Base-by-base conservation (phyloP, 2,329 filamentous ascomycete genomes). In the Penicillium sp. region DNA sequence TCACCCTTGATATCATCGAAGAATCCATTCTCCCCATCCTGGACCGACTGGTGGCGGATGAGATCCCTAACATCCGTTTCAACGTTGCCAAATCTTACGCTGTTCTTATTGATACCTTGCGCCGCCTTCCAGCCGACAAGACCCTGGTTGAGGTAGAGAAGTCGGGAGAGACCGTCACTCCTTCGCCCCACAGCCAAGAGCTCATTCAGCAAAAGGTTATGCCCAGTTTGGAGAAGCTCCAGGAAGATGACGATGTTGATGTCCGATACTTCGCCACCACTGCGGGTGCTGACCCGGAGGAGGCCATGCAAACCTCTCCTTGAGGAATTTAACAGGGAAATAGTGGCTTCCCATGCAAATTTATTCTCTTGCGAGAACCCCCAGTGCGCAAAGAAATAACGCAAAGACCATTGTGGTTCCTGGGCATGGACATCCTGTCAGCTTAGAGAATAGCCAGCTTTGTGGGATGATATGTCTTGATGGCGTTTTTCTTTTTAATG, bases 51-150 rank as follows among this genome's bases (percentile, higher is more conserved):
- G 91, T 96, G 52, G 85, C 86, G 46, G 95, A 99, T 72, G 92
- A 96, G 45, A 99, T 99, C 62, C 95, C 95, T 65, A 99, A 99
- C 79, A 99, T 99, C 74, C 91, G 95, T 51, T 99, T 99, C 85
- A 99, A 99, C 76, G 95, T 99, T 48, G 95, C 95, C 67, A 99
- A 99, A 82, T 98, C 95, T 47, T 99, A 98, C 73, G 87, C 87
- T 22, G 88, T 95, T 51, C 81, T 99, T 57, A 92, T 98, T 69
- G 88, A 90, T 66, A 92, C 93, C n/a, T 84, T 99, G 70, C 92
- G 93, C 77, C 90, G 91, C 67, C 83, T 99, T 55, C 93, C 95
- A 3, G 90, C 93, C 54, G 84, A 95, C 71, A 92, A 92, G 60
- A 98, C 93, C 14, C 82, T 98, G 61, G 87, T 89, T 72, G 87